Evolutionary conservation across 2,329 filamentous ascomycete genomes (phyloP), one percentile per base, ranked within the genome.

Genomic region (Monilinia polystroma): DNA sequence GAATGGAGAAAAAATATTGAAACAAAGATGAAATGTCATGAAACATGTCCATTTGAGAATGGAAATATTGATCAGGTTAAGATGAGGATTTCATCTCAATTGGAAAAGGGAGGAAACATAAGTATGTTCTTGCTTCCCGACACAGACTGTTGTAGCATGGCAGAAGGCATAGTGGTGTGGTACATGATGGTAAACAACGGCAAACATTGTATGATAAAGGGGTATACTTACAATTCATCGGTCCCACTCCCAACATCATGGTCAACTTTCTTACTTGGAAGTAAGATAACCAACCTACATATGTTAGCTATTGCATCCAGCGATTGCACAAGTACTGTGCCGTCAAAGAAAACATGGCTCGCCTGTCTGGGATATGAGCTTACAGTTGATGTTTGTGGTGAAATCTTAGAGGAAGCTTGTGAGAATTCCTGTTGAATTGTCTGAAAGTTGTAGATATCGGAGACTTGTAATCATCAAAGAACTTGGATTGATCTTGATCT

Each of bases 111-210:
- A 43, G 23, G 26, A 38, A 23, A 23, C 12, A 56, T 38, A 32
- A 54, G 16, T 54, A 4, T 35, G 11, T 8, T 35, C 32, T 54
- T 32, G 20, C 52, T n/a, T 4, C 3, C 10, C 3, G 8, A 8
- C 7, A n/a, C 20, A n/a, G 20, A 54, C 35, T 18, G 23, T 49
- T 49, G 59, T 56, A n/a, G 49, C 45, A 18, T 68, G 49, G n/a
- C 62, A 69, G 41, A 52, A 49, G 35, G 67, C 51, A 41, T 55
- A 69, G 43, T 64, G 53, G 56, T 59, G 52, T 35, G 62, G 64
- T 4, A 53, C 54, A 18, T 32, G 56, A 26, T 26, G 23, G 26
- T 18, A n/a, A 29, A 53, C 12, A 32, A 29, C 29, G 4, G 29
- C 29, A 29, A 18, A 57, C 38, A 26, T 49, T 16, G 18, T 57